phyloP scores from a whole-genome alignment of 352 stramenopile genomes.

The Globisporangium paroecandrum region DNA sequence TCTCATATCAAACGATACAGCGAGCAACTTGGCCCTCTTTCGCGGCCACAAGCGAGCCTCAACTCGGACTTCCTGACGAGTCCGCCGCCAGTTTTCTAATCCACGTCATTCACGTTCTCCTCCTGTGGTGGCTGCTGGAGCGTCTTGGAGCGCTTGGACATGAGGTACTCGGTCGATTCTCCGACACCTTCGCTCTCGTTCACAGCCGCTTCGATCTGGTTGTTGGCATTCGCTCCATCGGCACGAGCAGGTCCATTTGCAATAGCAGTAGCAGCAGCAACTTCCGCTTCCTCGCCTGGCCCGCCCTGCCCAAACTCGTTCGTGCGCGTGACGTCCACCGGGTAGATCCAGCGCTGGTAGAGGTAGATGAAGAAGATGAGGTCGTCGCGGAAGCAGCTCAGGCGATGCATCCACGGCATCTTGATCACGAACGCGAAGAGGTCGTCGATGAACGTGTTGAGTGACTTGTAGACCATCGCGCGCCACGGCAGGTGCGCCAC shows the following conservation, averaged over 20 bases:
- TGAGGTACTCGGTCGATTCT: slow-evolving; percentile 48
- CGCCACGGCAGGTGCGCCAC: slow-evolving; percentile 96
- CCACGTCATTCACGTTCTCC: slow-evolving; percentile 6
- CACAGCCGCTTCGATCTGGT: slow-evolving; percentile 7
- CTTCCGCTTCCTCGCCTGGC: slow-evolving; percentile 35
- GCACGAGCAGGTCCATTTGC: not conserved
- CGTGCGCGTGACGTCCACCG: slow-evolving; percentile 86
- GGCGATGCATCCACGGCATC: slow-evolving; percentile 97
- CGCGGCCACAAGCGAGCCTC: too few species aligned
- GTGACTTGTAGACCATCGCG: slow-evolving; percentile 97
- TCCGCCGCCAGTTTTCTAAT: not conserved
- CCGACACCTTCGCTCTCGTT: slow-evolving; percentile 21
- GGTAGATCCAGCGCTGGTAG: slow-evolving; percentile 98
- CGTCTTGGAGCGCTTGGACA: slow-evolving; percentile 47
- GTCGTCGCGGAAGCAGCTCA: slow-evolving; percentile 98
- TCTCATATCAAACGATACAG: too few species aligned
- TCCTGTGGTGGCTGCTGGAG: slow-evolving; percentile 21
- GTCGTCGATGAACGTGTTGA: slow-evolving; percentile 99
- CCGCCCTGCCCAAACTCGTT: slow-evolving; percentile 93
- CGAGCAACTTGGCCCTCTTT: too few species aligned
- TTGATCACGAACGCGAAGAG: slow-evolving; percentile 97
- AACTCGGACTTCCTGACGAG: too few species aligned
- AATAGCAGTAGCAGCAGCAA: slow-evolving; percentile 13
- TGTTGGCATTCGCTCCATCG: too few species aligned
- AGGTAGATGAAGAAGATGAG: slow-evolving; percentile 99